Percentiles rank a stretch among this genome's conserved stretches.
Evolutionary conservation across 768 basidiomycete genomes (phyloP).

Genomic region (Astraeus odoratus): DNA sequence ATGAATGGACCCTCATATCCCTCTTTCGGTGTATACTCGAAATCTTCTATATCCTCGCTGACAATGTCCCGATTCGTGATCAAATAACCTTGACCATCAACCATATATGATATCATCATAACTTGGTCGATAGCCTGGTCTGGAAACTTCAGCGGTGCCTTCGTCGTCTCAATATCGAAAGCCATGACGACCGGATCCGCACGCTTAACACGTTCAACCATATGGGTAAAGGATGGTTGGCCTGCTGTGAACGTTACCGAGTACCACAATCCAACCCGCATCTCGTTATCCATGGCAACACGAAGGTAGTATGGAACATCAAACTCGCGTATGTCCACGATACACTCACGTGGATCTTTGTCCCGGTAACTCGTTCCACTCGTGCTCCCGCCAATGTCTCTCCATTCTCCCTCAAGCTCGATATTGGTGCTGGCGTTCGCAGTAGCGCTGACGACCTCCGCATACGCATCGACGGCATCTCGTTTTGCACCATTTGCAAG

Average conservation of each 20-base stretch:
- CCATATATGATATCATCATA: conserved; percentile 99
- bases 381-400: conserved; percentile 37
- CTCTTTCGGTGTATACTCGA: conserved; percentile 97
- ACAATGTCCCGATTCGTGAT: conserved; percentile 98
- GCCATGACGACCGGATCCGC: conserved; percentile 99
- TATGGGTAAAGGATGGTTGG: conserved; percentile 60
- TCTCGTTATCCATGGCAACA: conserved; percentile 98
- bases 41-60: conserved; percentile 95
- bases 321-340: conserved; percentile 92
- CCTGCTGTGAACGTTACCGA: conserved; percentile 77
- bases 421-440: conserved; percentile 60
- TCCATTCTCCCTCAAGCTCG: conserved; percentile 61
- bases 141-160: conserved; percentile 99
- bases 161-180: conserved; percentile 97
- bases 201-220: conserved; percentile 89
- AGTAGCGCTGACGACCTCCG: conserved; percentile 85
- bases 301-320: conserved; percentile 97
- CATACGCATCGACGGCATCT: conserved; percentile 94
- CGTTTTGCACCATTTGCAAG: conserved; percentile 87
- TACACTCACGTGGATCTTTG: conserved; percentile 82
- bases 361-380: conserved; percentile 41
- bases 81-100: conserved; percentile 95
- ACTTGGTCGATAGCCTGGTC: conserved; percentile 95
- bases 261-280: conserved; percentile 99
- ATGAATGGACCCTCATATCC: conserved; percentile 96